Conservation (phyloP, 352 stramenopile species). For the Globisporangium iwayamae region DNA sequence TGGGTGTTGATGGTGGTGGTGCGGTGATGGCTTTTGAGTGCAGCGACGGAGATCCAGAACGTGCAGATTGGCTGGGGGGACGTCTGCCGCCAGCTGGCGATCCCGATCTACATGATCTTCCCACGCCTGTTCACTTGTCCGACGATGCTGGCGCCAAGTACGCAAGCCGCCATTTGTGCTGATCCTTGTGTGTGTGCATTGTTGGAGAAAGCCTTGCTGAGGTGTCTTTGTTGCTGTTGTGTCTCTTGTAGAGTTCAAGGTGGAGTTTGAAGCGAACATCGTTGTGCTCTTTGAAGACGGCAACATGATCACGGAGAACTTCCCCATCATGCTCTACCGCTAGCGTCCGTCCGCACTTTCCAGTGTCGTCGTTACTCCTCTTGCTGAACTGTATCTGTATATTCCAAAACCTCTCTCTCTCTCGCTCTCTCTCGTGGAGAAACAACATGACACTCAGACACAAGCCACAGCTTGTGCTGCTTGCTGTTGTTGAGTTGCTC, state of each 20-base stretch:
- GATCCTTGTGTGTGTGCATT: background rate
- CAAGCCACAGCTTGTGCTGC: background rate
- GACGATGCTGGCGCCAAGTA: constrained; percentile 81
- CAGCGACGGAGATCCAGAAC: constrained; percentile 93
- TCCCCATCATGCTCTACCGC: constrained; percentile 83
- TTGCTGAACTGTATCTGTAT: background rate
- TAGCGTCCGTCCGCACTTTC: constrained; percentile 14
- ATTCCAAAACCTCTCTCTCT: background rate
- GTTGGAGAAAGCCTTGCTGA: background rate
- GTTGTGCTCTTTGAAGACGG: constrained; percentile 90
- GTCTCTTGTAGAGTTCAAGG: constrained; percentile 64
- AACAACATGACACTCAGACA: background rate
- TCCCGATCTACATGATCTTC: constrained; percentile 95
- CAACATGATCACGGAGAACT: constrained; percentile 90
- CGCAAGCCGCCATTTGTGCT: background rate
- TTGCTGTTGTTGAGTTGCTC: background rate
- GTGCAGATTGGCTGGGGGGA: constrained; percentile 92
- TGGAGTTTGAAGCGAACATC: constrained; percentile 93
- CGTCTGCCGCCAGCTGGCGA: constrained; percentile 82
- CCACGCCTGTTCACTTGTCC: constrained; percentile 90
- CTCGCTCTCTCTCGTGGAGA: background rate
- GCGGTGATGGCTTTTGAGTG: background rate
- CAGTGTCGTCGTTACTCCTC: background rate
- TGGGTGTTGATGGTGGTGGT: background rate
- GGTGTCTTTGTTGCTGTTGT: background rate